Percentiles rank a stretch among this genome's conserved stretches.
phyloP scores from a whole-genome alignment of 306 rosid genomes.

The Purshia tridentata region DNA sequence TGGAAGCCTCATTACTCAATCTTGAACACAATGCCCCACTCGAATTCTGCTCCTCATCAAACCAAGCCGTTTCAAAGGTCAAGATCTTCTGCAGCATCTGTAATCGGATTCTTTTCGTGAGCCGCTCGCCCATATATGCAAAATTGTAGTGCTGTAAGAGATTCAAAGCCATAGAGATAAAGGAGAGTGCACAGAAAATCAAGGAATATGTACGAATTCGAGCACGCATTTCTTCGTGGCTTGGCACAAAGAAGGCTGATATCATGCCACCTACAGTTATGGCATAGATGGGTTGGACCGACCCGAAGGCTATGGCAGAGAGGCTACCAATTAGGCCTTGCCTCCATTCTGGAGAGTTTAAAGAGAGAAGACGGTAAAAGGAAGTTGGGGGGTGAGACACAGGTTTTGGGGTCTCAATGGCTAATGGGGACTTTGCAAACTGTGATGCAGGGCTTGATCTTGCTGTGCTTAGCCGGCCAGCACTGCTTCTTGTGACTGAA shows the following conservation, averaged over 20 bases:
- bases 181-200: conserved; percentile 63
- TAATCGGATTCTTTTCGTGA: conserved; percentile 68
- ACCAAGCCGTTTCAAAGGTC: conserved; percentile 92
- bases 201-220: conserved; percentile 66
- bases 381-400: conserved; percentile 57
- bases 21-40: conserved; percentile 90
- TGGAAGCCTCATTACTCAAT: conserved; percentile 82
- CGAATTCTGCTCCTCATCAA: conserved; percentile 76
- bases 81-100: conserved; percentile 75
- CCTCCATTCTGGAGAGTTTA: conserved; percentile 88
- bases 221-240: conserved; percentile 67
- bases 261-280: conserved; percentile 89
- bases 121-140: conserved; percentile 80
- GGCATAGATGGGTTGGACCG: conserved; percentile 89
- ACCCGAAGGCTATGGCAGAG: conserved; percentile 73
- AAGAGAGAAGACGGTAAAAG: conserved; percentile 61
- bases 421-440: conserved; percentile 60
- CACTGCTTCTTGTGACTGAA: conserved; percentile 71
- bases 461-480: conserved; percentile 58
- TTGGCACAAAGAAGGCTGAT: conserved; percentile 72
- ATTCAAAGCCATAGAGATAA: conserved; percentile 68
- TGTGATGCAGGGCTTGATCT: conserved; percentile 65
- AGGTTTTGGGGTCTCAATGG: conserved; percentile 22
- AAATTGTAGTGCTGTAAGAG: conserved; percentile 85
- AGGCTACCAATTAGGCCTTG: conserved; percentile 75